These are phyloP conservation scores for Pichia sp. DNA, from an alignment of 1,139 yeast species.

Conservation along the genomic window DNA sequence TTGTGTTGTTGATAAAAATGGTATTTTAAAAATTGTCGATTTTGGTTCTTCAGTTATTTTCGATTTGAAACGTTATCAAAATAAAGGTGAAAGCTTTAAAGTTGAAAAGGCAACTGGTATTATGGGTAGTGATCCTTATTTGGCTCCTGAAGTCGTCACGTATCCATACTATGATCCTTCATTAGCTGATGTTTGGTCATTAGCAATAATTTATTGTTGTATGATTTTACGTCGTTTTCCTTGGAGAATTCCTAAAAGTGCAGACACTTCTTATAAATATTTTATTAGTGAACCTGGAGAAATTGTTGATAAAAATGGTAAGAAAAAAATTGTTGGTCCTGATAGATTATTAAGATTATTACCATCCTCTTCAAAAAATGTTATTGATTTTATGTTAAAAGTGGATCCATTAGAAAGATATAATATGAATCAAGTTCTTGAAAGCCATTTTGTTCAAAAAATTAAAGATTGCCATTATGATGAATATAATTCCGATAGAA, in stretches of 20 bases:
- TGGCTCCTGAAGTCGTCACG: slow-evolving; percentile 66
- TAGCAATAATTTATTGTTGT: slow-evolving; percentile 71
- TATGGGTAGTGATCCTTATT: slow-evolving; percentile 76
- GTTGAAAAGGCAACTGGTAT: slow-evolving; percentile 48
- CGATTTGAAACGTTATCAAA: slow-evolving; percentile 8
- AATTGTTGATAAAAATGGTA: slow-evolving; percentile 22
- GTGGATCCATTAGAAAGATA: slow-evolving; percentile 67
- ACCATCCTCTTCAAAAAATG: slow-evolving; percentile 79
- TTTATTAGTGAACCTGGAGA: slow-evolving; percentile 22
- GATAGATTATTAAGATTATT: slow-evolving; percentile 79
- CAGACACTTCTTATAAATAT: slow-evolving; percentile 36
- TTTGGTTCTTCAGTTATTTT: slow-evolving; percentile 73
- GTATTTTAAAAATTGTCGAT: slow-evolving; percentile 65
- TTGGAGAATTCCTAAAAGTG: slow-evolving; percentile 62
- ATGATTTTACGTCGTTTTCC: slow-evolving; percentile 70
- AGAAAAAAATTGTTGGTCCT: slow-evolving; percentile 53
- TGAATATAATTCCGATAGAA: slow-evolving; percentile 10
- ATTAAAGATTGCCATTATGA: slow-evolving; percentile 39
- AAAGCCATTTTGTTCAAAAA: slow-evolving; percentile 66
- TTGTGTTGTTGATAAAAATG: slow-evolving; percentile 59
- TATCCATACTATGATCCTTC: slow-evolving; percentile 56
- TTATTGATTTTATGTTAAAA: slow-evolving; percentile 67
- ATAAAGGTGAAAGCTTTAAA: slow-evolving; percentile 1
- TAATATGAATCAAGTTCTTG: slow-evolving; percentile 56
- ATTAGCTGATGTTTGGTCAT: slow-evolving; percentile 70